These are phyloP conservation scores for Neoconidiobolus thromboides DNA, from an alignment of 371 early-diverging fungal genomes.

Conservation along the genomic window DNA sequence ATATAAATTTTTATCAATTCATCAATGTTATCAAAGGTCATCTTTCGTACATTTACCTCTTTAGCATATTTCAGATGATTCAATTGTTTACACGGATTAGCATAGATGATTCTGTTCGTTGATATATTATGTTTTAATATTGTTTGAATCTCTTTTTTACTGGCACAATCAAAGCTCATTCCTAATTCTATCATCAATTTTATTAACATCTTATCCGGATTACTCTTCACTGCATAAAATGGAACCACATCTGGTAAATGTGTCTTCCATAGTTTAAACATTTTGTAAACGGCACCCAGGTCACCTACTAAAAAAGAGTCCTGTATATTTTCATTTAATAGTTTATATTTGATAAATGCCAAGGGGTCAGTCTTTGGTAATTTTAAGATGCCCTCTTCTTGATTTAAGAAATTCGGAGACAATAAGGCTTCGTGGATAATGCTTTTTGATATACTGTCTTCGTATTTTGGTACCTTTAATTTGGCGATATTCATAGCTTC, in stretches of 20 bases:
- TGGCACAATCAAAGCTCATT: slow-evolving; percentile 84
- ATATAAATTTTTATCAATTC: slow-evolving; percentile 85
- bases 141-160: slow-evolving; percentile 68
- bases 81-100: slow-evolving; percentile 94
- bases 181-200: slow-evolving; percentile 69
- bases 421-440: no score
- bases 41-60: slow-evolving; percentile 54
- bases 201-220: slow-evolving; percentile 76
- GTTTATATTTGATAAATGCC: no score
- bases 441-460: no score
- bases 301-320: slow-evolving; percentile 90
- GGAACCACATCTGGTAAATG: slow-evolving; percentile 83
- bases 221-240: slow-evolving; percentile 89
- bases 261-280: slow-evolving; percentile 61
- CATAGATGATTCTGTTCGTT: slow-evolving; percentile 76
- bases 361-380: no score
- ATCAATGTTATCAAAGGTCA: slow-evolving; percentile 97
- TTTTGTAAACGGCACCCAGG: slow-evolving; percentile 70
- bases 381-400: no score
- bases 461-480: no score
- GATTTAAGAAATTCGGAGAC: no score
- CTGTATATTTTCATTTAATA: slow-evolving; percentile 9
- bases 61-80: slow-evolving; percentile 80
- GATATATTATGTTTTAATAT: slow-evolving; percentile 59
- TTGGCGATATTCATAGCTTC: no score